Base-by-base conservation (phyloP, 306 rosid genomes). In the Begonia loranthoides region DNA sequence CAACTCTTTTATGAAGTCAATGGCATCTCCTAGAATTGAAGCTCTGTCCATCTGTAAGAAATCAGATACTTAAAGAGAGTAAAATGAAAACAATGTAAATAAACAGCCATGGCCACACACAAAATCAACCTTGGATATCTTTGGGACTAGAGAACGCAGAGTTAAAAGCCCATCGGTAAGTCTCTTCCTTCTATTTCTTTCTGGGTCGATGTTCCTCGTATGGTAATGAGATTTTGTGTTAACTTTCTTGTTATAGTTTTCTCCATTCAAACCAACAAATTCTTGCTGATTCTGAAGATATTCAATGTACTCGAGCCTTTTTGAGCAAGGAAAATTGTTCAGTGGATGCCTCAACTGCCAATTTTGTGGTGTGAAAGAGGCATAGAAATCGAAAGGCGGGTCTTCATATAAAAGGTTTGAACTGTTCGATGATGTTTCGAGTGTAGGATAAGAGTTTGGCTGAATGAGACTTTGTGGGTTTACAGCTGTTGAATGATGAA, bases 141-240 rank as follows among this genome's bases (percentile, higher is more conserved):
- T 82, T 19, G 95, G 93, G 49, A 86, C 93, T 50, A 86, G 63
- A 51, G 93, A 58, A 17, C 95, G 69, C 19, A 82, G 73, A 49
- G 77, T 44, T 57, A 49, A 57, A 16, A 74, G 77, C 47, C 72
- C 74, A 9, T 62, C 64, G 45, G 68, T 79, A 5, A 79, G 76
- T 73, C 60, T 79, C 9, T 36, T 68, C 66, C 93, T 79, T 72
- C 95, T 82, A 17, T 74, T 82, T 62, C 95, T 79, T 76, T 86
- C 95, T 0, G 83, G 60, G 15, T 43, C 58, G 45, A 82, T 84
- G 74, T 86, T 86, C 65, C 74, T 79, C 51, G 87, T 5, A 39
- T 39, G 43, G 10, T 39, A 39, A 5, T 39, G 8, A 39, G 8
- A 6, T 10, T 39, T 39, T 39, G 10, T 39, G 43, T 39, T 39